phyloP scores from a whole-genome alignment of 768 basidiomycete species.

The Rhodotorula babjevae region DNA sequence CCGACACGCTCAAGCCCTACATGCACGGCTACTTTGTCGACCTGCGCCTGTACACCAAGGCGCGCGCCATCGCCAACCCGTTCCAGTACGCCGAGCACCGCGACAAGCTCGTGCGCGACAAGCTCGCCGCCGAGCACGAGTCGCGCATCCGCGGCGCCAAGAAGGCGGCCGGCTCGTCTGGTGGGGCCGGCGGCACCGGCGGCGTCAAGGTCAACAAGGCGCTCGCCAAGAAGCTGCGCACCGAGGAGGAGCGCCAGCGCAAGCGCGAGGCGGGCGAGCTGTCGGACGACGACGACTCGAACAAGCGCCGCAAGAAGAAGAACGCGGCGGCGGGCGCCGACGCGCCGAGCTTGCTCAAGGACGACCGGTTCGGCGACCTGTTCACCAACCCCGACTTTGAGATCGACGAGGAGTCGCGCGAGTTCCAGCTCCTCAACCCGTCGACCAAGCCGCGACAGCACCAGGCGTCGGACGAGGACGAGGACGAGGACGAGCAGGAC shows the following conservation, averaged over 20 bases:
- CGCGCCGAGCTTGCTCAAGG: conserved; percentile 60
- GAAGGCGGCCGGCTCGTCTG: conserved; percentile 26
- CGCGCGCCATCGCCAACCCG: conserved; percentile 90
- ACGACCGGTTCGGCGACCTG: conserved; percentile 81
- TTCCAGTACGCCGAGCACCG: conserved; percentile 92
- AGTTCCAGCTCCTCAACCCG: conserved; percentile 89
- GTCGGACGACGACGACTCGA: conserved; percentile 52
- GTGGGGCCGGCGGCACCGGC: conserved; percentile 39
- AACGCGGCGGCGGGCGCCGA: conserved; percentile 42
- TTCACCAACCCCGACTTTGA: conserved; percentile 88
- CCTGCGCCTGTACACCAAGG: conserved; percentile 90
- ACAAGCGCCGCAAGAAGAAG: conserved; percentile 47
- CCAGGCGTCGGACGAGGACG: conserved; percentile 68
- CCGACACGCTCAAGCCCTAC: conserved; percentile 92
- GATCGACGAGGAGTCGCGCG: conserved; percentile 80
- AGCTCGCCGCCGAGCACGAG: conserved; percentile 90
- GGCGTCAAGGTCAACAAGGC: conserved; percentile 72
- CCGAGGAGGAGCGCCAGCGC: conserved; percentile 41
- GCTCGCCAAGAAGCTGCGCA: conserved; percentile 75
- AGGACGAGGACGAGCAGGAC: conserved; percentile 55
- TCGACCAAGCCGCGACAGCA: conserved; percentile 63
- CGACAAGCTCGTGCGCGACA: conserved; percentile 76
- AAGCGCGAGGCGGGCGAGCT: conserved; percentile 34
- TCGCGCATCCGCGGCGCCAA: conserved; percentile 82
- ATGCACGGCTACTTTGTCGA: conserved; percentile 99